Conservation (phyloP, 1,139 yeast species). For the Lodderomyces elongisporus region DNA sequence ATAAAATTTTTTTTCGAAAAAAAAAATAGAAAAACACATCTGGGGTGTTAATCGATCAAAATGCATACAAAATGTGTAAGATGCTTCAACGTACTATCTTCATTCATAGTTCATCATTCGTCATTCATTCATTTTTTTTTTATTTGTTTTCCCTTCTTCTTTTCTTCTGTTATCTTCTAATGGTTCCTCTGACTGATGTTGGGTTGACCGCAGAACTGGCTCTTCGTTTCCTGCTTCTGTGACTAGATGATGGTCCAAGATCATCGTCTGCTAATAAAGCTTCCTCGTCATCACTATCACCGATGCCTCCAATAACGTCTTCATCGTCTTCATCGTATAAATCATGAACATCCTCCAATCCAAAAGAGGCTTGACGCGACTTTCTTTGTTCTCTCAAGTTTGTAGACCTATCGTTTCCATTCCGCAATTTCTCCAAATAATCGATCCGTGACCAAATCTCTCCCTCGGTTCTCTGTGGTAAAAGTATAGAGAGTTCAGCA, state of each 20-base stretch:
- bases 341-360: constrained; percentile 44
- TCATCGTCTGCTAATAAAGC: constrained; percentile 40
- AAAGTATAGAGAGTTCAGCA: constrained; percentile 67
- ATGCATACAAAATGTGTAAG: no score
- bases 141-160: background rate
- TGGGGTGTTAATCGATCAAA: background rate
- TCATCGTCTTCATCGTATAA: constrained; percentile 32
- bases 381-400: constrained; percentile 26
- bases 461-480: constrained; percentile 70
- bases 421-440: constrained; percentile 44
- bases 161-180: constrained; percentile 7
- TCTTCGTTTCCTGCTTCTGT: constrained; percentile 32
- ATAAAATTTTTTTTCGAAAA: constrained; percentile 2
- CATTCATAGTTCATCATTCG: no score
- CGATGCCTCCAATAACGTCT: constrained; percentile 36
- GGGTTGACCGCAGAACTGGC: constrained; percentile 46
- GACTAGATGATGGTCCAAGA: constrained; percentile 21
- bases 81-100: no score
- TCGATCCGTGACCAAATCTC: constrained; percentile 65
- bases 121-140: no score
- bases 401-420: constrained; percentile 40
- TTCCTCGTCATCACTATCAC: constrained; percentile 33
- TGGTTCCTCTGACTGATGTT: constrained; percentile 18
- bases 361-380: constrained; percentile 38
- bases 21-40: background rate